Base-by-base conservation (phyloP, 176 grass and related monocot species). In the Puya raimondii region DNA sequence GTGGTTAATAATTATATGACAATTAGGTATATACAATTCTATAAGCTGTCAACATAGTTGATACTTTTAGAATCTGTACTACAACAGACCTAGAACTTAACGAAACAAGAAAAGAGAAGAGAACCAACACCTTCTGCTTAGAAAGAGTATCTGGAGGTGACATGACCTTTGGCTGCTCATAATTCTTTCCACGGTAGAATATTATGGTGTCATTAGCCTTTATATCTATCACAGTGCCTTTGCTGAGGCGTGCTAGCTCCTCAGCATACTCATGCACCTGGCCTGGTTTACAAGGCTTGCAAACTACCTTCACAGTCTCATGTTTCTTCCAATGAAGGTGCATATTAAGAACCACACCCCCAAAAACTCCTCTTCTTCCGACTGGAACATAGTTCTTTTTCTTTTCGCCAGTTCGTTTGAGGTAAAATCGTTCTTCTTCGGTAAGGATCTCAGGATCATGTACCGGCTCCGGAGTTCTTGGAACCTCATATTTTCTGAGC, bases 311-410 rank as follows among this genome's bases (percentile, higher is more conserved):
- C 59, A 89, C 72, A 0, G 90, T 93, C 64, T 93, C 83, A 71
- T 89, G 90, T 11, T 84, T 93, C 83, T 89, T 93, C 86, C 90
- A 93, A 17, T 89, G 90, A 25, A 93, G 71, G 67, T 93, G 86
- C 90, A 93, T 93, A 47, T 93, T 93, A 47, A 93, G 86, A 68
- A 93, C 86, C 26, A 93, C 86, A 1, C 90, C 86, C 42, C 90
- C 90, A 76, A 93, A 93, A 42, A 93, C 77, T 6, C 90, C 90
- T 84, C 90, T 74, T 72, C 86, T 86, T 57, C 90, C 86, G 58
- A 89, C 78, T 10, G 89, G 82, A 68, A 86, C 78, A 73, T 86
- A 89, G 29, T 89, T 84, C 26, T 86, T 93, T 66, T 84, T 93
- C 83, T 84, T 93, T 65, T 93, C 90, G 18, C 90, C 78, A 0